Evolutionary conservation across 2,329 filamentous ascomycete species (phyloP), one percentile per base, ranked within the genome.

Genomic region (Colletotrichum truncatum): DNA sequence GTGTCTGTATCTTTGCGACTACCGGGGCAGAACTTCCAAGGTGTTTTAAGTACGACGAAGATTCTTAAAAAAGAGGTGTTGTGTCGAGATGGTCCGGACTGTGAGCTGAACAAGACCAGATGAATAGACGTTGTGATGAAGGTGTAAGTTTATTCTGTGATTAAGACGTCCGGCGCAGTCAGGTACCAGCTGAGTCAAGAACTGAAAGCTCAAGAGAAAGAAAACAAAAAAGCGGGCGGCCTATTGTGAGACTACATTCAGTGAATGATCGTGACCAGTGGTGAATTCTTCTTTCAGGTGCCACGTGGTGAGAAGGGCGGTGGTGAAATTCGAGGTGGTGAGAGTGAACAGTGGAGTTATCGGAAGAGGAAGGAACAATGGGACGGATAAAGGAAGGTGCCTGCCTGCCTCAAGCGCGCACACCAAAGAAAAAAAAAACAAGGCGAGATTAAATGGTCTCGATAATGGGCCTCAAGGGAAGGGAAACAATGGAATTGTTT

Each of bases 131-230:
- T 48, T 28, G 34, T 30, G 12, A 21, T 16, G 38, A n/a, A 38
- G 16, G 14, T 30, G 38, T 28, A 36, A 30, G 14, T 26, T 45
- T 41, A 14, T 54, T 54, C 25, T 26, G 51, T 54, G 41, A 64
- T 64, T 49, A 58, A 54, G 38, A 64, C 52, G 52, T 21, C 64
- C 59, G 9, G 64, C 59, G 46, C 59, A 64, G 32, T 66, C 59
- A 64, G 64, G 28, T 38, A 52, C 64, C 62, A 66, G 66, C 66
- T 62, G 66, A 67, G 56, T 66, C 62, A 63, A 56, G 56, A 67
- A 68, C 34, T 53, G 54, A 67, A 68, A 16, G 26, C n/a, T n/a
- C n/a, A 67, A 55, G 45, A 32, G 23, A 52, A 58, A 58, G 53
- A 55, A 48, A 30, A 61, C 23, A 53, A 51, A 16, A 49, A 45